A percentile compares a stretch with the other conserved stretches of the same genome.
Evolutionary conservation across 441 rosid species (phyloP).

Genomic region (Flueggea neowawraea): DNA sequence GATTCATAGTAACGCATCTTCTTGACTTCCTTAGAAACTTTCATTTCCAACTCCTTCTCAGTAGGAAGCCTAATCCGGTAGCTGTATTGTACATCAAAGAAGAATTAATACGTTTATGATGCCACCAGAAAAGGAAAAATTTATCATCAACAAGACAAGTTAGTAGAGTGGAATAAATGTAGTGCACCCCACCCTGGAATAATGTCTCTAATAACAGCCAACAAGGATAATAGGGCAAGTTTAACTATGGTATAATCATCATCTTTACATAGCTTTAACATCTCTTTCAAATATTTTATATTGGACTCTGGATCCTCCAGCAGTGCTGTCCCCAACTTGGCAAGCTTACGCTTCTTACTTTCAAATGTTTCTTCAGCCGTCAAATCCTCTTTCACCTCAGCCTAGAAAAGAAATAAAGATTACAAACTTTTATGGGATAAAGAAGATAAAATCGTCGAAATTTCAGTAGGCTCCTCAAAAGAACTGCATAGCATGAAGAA

Average conservation of each 20-base stretch:
- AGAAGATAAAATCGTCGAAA: neutral
- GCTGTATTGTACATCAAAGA: slow-evolving; percentile 35
- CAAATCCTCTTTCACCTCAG: slow-evolving; percentile 84
- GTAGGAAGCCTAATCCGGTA: slow-evolving; percentile 98
- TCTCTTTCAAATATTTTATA: slow-evolving; percentile 72
- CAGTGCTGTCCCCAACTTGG: slow-evolving; percentile 73
- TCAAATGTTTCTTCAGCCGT: slow-evolving; percentile 78
- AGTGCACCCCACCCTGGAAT: slow-evolving; percentile 71
- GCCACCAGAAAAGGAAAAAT: neutral
- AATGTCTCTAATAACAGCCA: slow-evolving; percentile 92
- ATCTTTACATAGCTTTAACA: slow-evolving; percentile 65
- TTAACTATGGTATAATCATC: slow-evolving; percentile 53
- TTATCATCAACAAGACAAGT: neutral
- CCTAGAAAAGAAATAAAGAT: slow-evolving; percentile 35
- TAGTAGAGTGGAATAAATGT: slow-evolving; percentile 9
- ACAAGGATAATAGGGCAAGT: slow-evolving; percentile 72
- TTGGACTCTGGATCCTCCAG: slow-evolving; percentile 80
- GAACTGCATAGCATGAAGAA: neutral
- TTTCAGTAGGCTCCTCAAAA: neutral
- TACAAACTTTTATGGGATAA: neutral
- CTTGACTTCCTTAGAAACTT: slow-evolving; percentile 91
- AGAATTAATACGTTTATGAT: slow-evolving; percentile 1
- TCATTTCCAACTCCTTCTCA: slow-evolving; percentile 97
- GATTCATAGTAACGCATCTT: slow-evolving; percentile 89
- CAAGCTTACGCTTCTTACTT: slow-evolving; percentile 63